These are phyloP conservation scores for Monosporascus cannonballus DNA, from an alignment of 2,329 filamentous ascomycete species.

Conservation along the genomic window DNA sequence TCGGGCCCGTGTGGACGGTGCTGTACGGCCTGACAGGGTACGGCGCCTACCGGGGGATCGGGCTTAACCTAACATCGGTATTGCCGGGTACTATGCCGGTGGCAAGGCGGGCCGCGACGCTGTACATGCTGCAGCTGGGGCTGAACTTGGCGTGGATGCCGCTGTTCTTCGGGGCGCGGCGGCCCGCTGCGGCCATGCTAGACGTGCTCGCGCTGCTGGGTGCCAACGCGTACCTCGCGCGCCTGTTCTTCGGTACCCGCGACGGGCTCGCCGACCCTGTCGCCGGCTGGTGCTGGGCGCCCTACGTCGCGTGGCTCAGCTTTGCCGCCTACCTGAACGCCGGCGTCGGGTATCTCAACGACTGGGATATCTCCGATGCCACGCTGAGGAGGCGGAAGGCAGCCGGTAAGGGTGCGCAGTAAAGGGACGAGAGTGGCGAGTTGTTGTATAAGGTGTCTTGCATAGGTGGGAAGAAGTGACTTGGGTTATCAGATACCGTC, in stretches of 20 bases:
- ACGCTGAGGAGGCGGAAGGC: slow-evolving; percentile 25
- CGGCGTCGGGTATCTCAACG: slow-evolving; percentile 61
- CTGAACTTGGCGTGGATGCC: slow-evolving; percentile 90
- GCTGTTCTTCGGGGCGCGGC: slow-evolving; percentile 76
- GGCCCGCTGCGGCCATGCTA: slow-evolving; percentile 65
- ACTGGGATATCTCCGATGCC: slow-evolving; percentile 50
- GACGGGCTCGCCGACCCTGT: slow-evolving; percentile 63
- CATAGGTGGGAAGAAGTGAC: not conserved
- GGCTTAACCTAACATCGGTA: slow-evolving; percentile 22
- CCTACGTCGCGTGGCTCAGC: slow-evolving; percentile 79
- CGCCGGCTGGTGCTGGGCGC: slow-evolving; percentile 68
- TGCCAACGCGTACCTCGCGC: slow-evolving; percentile 66
- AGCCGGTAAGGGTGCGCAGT: slow-evolving; percentile 13
- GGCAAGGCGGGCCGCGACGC: slow-evolving; percentile 59
- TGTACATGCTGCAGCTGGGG: slow-evolving; percentile 81
- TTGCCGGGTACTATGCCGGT: not conserved
- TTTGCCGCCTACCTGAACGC: slow-evolving; percentile 83
- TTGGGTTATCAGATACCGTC: not conserved
- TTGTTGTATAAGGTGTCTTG: not conserved
- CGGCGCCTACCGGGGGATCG: slow-evolving; percentile 68
- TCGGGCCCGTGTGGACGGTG: slow-evolving; percentile 60
- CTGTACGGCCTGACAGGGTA: slow-evolving; percentile 83
- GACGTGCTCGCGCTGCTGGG: slow-evolving; percentile 71
- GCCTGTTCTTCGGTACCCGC: slow-evolving; percentile 71
- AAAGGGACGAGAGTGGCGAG: not conserved